These are phyloP conservation scores for Leishmania aethiopica DNA, from an alignment of 208 protist species.

Conservation along the genomic window DNA sequence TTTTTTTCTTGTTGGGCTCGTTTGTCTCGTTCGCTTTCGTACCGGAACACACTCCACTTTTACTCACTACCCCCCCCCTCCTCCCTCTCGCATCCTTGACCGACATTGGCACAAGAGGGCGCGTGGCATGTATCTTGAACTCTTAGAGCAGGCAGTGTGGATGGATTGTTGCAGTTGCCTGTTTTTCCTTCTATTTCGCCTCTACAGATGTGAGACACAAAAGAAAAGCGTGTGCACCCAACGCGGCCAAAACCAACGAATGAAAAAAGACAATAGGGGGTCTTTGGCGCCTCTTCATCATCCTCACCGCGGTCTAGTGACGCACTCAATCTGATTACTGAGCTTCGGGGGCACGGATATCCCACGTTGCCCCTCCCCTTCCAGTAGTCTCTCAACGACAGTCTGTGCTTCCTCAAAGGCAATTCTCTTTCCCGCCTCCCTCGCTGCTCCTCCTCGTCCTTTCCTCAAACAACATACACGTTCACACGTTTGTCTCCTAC, in stretches of 20 bases:
- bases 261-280: not conserved
- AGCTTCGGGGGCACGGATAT: not conserved
- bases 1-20: not conserved
- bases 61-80: not conserved
- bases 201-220: not conserved
- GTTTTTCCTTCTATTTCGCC: not conserved
- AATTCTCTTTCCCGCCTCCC: not conserved
- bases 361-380: not conserved
- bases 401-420: not conserved
- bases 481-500: not conserved
- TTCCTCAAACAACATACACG: not conserved
- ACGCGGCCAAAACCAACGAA: not conserved
- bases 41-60: not conserved
- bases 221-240: not conserved
- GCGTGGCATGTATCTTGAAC: not conserved
- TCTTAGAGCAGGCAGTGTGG: not conserved
- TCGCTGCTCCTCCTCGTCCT: not conserved
- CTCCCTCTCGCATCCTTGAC: not conserved
- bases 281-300: not conserved
- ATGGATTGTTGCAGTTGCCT: not conserved
- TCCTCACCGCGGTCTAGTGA: not conserved
- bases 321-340: not conserved
- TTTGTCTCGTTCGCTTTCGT: not conserved
- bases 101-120: not conserved
- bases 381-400: not conserved